phyloP scores from a whole-genome alignment of 169 alveolate genomes.

The Plasmodium gonderi region DNA sequence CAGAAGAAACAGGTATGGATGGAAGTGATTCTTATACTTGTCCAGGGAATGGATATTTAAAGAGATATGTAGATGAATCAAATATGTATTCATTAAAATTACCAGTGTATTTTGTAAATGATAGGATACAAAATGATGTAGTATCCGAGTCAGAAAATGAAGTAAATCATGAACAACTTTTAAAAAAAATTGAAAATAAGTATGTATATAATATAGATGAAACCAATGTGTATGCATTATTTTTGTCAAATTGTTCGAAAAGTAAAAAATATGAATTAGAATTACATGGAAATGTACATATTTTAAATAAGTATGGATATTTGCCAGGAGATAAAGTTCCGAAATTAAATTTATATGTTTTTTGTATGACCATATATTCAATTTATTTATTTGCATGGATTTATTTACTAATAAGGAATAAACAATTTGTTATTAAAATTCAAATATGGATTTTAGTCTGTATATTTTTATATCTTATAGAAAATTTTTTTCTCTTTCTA shows the following conservation, averaged over 20 bases:
- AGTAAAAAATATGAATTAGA: slow-evolving; percentile 67
- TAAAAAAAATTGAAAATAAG: slow-evolving; percentile 8
- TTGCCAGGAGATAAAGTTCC: slow-evolving; percentile 75
- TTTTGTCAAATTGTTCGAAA: slow-evolving; percentile 70
- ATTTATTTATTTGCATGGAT: slow-evolving; percentile 49
- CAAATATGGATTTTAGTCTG: slow-evolving; percentile 74
- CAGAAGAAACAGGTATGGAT: slow-evolving; percentile 14
- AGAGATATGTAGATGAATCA: slow-evolving; percentile 47
- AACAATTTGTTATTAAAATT: slow-evolving; percentile 51
- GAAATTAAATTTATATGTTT: slow-evolving; percentile 68
- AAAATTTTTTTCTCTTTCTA: slow-evolving; percentile 39
- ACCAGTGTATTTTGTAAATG: slow-evolving; percentile 75
- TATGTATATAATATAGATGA: slow-evolving; percentile 31
- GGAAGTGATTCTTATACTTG: slow-evolving; percentile 38
- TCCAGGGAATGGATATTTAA: slow-evolving; percentile 74
- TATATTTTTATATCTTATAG: slow-evolving; percentile 49
- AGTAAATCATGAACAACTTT: slow-evolving; percentile 24
- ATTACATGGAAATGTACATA: slow-evolving; percentile 75
- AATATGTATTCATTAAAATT: slow-evolving; percentile 57
- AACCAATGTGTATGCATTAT: slow-evolving; percentile 67
- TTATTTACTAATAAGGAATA: slow-evolving; percentile 43
- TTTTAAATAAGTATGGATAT: slow-evolving; percentile 70
- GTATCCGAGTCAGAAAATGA: neutral
- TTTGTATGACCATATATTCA: slow-evolving; percentile 25
- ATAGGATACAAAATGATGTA: slow-evolving; percentile 13